phyloP scores from a whole-genome alignment of 768 basidiomycete species.

The Mycena haematopus region DNA sequence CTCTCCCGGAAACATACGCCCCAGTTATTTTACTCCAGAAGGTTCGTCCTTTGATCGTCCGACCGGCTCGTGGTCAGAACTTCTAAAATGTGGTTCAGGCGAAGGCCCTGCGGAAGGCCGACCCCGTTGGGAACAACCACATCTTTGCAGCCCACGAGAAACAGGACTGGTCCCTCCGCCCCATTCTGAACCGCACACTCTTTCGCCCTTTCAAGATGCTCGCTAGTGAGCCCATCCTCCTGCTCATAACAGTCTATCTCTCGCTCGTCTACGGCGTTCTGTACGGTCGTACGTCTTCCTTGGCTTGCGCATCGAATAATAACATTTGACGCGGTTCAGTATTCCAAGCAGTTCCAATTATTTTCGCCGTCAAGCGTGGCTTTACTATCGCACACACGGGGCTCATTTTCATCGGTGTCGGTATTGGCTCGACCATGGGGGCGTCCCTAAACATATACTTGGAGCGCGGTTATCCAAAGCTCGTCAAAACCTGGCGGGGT shows the following conservation, averaged over 20 bases:
- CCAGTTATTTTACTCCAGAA: slow-evolving; percentile 62
- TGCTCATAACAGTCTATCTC: slow-evolving; percentile 66
- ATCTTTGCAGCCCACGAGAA: slow-evolving; percentile 66
- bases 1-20: slow-evolving; percentile 73
- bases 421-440: slow-evolving; percentile 55
- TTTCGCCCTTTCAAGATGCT: slow-evolving; percentile 70
- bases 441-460: slow-evolving; percentile 47
- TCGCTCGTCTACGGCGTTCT: slow-evolving; percentile 66
- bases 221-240: slow-evolving; percentile 63
- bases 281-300: slow-evolving; percentile 54
- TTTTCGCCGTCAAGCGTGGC: slow-evolving; percentile 45
- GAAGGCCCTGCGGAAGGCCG: slow-evolving; percentile 52
- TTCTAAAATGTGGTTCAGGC: slow-evolving; percentile 42
- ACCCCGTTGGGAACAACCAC: slow-evolving; percentile 50
- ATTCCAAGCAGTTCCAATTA: slow-evolving; percentile 62
- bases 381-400: slow-evolving; percentile 50
- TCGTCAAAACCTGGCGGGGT: slow-evolving; percentile 54
- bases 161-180: slow-evolving; percentile 57
- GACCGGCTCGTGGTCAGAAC: too few relatives aligned
- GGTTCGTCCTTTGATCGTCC: slow-evolving; percentile 26
- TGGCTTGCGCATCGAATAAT: background rate
- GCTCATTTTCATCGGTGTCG: slow-evolving; percentile 62
- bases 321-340: slow-evolving; percentile 39
- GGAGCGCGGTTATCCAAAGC: slow-evolving; percentile 46
- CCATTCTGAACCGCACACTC: slow-evolving; percentile 62